A percentile compares a stretch with the other conserved stretches of the same genome.
These are phyloP conservation scores for Rhynchospora tenuis DNA, from an alignment of 176 grass and related monocot genomes.

Conservation along the genomic window DNA sequence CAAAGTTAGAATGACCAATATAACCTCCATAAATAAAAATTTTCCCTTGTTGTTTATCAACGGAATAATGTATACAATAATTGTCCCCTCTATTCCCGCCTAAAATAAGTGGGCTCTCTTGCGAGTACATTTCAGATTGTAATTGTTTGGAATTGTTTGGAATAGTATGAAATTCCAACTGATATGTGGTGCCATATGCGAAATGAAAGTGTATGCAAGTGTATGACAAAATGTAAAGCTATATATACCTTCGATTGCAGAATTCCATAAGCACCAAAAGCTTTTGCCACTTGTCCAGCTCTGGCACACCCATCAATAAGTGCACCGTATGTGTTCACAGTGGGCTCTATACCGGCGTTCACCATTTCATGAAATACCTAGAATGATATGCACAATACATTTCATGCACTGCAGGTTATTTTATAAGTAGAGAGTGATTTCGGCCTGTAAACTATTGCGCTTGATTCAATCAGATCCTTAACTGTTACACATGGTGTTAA, in stretches of 20 bases:
- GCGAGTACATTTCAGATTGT: too few species aligned
- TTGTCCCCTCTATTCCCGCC: background rate
- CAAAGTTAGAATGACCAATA: background rate
- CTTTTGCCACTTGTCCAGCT: conserved; percentile 95
- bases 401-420: background rate
- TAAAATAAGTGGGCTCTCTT: background rate
- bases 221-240: conserved; percentile 14
- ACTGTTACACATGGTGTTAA: background rate
- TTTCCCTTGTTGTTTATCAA: too few species aligned
- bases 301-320: conserved; percentile 95
- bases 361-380: conserved; percentile 99
- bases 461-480: background rate
- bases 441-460: background rate
- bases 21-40: background rate
- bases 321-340: conserved; percentile 89
- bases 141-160: too few species aligned
- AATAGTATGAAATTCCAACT: too few species aligned
- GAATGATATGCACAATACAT: conserved; percentile 1
- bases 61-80: background rate
- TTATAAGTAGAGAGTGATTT: background rate
- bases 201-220: background rate
- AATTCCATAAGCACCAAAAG: conserved; percentile 97
- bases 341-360: conserved; percentile 82
- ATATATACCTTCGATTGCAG: conserved; percentile 84
- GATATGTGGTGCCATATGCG: too few species aligned